Evolutionary conservation across 257 asterid genomes (phyloP).

Genomic region (Jasminum sambac): DNA sequence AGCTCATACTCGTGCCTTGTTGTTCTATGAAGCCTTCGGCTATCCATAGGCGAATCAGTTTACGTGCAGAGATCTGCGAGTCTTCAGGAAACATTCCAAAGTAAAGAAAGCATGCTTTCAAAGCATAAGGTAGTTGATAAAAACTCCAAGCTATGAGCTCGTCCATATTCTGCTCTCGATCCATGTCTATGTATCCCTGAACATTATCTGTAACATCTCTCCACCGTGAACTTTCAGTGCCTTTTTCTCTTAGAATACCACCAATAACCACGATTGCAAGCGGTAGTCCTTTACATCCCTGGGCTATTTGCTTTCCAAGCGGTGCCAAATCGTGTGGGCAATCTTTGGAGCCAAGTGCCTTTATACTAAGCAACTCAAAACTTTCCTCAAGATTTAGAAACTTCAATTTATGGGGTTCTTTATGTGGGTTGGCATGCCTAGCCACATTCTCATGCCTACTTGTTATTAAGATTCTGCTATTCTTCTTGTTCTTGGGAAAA

Average conservation of each 20-base stretch:
- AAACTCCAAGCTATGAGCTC: constrained; percentile 30
- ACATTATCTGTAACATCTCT: constrained; percentile 25
- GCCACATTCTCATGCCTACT: constrained; percentile 40
- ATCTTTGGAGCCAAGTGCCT: constrained; percentile 30
- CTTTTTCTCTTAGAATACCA: background rate
- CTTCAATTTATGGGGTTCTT: constrained; percentile 33
- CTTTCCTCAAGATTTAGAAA: constrained; percentile 30
- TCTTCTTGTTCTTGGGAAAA: constrained; percentile 26
- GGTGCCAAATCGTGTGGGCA: constrained; percentile 23
- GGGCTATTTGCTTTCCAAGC: background rate
- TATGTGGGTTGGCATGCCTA: constrained; percentile 16
- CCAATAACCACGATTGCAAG: background rate
- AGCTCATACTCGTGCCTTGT: background rate
- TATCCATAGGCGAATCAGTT: constrained; percentile 34
- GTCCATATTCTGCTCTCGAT: constrained; percentile 19
- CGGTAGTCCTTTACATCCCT: background rate
- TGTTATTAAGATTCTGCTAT: constrained; percentile 46
- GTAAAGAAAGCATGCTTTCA: constrained; percentile 21
- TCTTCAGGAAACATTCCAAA: constrained; percentile 34
- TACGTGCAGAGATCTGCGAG: constrained; percentile 28
- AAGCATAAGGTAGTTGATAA: constrained; percentile 29
- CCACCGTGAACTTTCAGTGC: constrained; percentile 20
- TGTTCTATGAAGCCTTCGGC: constrained; percentile 31
- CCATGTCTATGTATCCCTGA: constrained; percentile 4
- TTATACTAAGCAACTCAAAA: constrained; percentile 40